Evolutionary conservation across 2,329 filamentous ascomycete genomes (phyloP).

Genomic region (Coniella vitis): DNA sequence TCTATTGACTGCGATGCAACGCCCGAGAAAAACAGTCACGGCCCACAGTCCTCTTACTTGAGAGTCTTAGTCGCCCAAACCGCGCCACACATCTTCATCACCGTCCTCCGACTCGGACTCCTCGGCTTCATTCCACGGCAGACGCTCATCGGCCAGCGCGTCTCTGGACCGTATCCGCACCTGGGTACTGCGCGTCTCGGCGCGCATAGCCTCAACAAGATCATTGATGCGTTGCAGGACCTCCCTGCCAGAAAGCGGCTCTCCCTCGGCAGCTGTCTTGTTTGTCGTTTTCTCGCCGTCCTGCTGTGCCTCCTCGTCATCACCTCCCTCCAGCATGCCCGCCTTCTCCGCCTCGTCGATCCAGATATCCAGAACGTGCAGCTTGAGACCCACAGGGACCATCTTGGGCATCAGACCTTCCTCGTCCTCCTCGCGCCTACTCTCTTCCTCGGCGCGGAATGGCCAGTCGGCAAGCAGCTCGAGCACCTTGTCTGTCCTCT

Average conservation of each 20-base stretch:
- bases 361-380: conserved; percentile 87
- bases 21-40: too few relatives aligned
- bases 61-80: conserved; percentile 63
- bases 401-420: conserved; percentile 24
- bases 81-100: conserved; percentile 56
- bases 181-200: conserved; percentile 58
- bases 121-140: conserved; percentile 53
- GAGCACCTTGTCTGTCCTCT: conserved; percentile 27
- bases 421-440: conserved; percentile 25
- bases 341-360: conserved; percentile 80
- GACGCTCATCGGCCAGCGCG: conserved; percentile 64
- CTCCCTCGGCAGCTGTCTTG: conserved; percentile 22
- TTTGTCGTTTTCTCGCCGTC: background rate
- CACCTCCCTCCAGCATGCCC: conserved; percentile 40
- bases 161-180: conserved; percentile 65
- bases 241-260: conserved; percentile 25
- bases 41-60: too few relatives aligned
- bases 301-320: conserved; percentile 20
- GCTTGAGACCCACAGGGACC: conserved; percentile 74
- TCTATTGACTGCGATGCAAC: too few relatives aligned
- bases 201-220: conserved; percentile 49
- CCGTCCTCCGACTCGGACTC: conserved; percentile 30
- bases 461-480: conserved; percentile 35
- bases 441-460: conserved; percentile 22
- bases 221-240: conserved; percentile 48